These are phyloP conservation scores for Orychophragmus violaceus DNA, from an alignment of 345 rosid species.

Conservation along the genomic window DNA sequence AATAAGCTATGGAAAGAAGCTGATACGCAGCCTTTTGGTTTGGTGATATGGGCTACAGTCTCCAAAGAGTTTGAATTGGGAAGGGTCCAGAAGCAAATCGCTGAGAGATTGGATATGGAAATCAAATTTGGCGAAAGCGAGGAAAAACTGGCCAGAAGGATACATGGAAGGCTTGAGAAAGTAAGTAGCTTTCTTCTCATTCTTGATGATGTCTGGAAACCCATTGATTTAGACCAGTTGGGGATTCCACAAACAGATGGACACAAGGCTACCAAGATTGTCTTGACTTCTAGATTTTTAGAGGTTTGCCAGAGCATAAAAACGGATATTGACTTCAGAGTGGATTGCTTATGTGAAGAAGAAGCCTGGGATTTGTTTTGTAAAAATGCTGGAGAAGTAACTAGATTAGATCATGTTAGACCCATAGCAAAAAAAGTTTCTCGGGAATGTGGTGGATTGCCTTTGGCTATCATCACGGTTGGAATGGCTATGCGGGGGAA, in stretches of 20 bases:
- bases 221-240: slow-evolving; percentile 23
- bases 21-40: slow-evolving; percentile 20
- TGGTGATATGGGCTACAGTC: slow-evolving; percentile 31
- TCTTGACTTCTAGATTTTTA: slow-evolving; percentile 26
- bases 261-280: neutral
- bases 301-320: slow-evolving; percentile 30
- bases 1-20: slow-evolving; percentile 21
- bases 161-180: slow-evolving; percentile 1
- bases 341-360: slow-evolving; percentile 23
- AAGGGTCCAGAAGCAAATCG: slow-evolving; percentile 29
- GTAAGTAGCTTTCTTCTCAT: slow-evolving; percentile 25
- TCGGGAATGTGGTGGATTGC: slow-evolving; percentile 42
- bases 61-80: slow-evolving; percentile 24
- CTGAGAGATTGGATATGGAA: slow-evolving; percentile 18
- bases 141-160: slow-evolving; percentile 6
- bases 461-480: slow-evolving; percentile 42
- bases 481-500: slow-evolving; percentile 42
- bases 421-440: slow-evolving; percentile 30
- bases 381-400: slow-evolving; percentile 26
- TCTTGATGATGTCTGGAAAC: slow-evolving; percentile 35
- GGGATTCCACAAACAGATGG: slow-evolving; percentile 19
- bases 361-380: slow-evolving; percentile 34
- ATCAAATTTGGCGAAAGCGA: slow-evolving; percentile 5
- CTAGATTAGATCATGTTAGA: slow-evolving; percentile 23
- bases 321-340: slow-evolving; percentile 19